Evolutionary conservation across 805 yeast species (phyloP).

Genomic region (Spathaspora sp.): DNA sequence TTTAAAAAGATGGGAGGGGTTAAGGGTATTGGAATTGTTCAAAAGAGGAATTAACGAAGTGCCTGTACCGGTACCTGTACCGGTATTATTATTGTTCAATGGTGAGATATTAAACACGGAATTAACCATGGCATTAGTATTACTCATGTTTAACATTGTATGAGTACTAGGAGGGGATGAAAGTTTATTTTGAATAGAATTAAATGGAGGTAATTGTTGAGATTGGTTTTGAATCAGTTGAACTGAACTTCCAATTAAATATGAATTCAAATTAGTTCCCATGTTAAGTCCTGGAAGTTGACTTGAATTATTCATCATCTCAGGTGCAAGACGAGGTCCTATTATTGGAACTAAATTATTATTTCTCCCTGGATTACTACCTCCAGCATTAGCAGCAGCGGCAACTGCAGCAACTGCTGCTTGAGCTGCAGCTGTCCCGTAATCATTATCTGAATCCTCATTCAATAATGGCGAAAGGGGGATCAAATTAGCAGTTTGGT

Average conservation of each 20-base stretch:
- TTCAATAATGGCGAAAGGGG: constrained; percentile 10
- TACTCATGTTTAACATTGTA: background rate
- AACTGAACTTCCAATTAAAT: background rate
- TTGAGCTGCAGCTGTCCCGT: background rate
- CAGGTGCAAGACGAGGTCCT: background rate
- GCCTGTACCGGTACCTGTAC: background rate
- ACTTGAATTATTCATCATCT: constrained; percentile 3
- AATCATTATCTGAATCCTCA: constrained; percentile 7
- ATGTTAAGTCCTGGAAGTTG: constrained; percentile 12
- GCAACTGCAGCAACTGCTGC: too few species aligned
- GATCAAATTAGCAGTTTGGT: constrained; percentile 5
- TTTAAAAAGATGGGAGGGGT: constrained; percentile 1
- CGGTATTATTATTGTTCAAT: background rate
- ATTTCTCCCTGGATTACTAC: background rate
- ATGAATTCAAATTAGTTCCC: background rate
- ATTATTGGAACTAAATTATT: background rate
- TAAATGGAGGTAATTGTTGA: constrained; percentile 34
- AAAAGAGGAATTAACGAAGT: background rate
- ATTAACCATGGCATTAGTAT: background rate
- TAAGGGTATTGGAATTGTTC: background rate
- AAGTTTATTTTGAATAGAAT: constrained; percentile 31
- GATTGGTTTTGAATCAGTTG: constrained; percentile 24
- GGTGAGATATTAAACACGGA: background rate
- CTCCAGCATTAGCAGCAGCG: background rate
- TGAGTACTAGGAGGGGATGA: constrained; percentile 20